phyloP scores from a whole-genome alignment of 2,329 filamentous ascomycete genomes.

The Beauveria australis region DNA sequence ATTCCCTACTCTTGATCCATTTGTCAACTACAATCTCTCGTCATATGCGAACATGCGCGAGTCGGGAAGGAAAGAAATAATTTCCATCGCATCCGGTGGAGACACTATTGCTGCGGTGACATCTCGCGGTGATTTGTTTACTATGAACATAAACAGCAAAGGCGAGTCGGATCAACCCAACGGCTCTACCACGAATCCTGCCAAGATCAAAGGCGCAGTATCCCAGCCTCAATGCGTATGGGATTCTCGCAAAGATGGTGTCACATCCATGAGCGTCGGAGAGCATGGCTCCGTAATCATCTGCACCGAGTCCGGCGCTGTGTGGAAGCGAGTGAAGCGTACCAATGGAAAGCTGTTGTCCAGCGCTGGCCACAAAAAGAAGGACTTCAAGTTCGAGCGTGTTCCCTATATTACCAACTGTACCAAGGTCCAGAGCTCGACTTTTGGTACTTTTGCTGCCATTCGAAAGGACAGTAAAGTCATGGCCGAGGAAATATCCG shows the following conservation, averaged over 20 bases:
- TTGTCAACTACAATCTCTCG: slow-evolving; percentile 62
- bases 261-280: slow-evolving; percentile 77
- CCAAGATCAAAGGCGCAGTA: slow-evolving; percentile 78
- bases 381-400: slow-evolving; percentile 92
- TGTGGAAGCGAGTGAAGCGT: slow-evolving; percentile 82
- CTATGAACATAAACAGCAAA: slow-evolving; percentile 65
- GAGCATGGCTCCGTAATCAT: slow-evolving; percentile 94
- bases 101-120: slow-evolving; percentile 89
- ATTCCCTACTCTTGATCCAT: slow-evolving; percentile 66
- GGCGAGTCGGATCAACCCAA: slow-evolving; percentile 50
- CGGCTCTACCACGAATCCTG: slow-evolving; percentile 82
- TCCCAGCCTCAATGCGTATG: slow-evolving; percentile 75
- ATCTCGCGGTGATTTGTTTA: slow-evolving; percentile 78
- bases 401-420: slow-evolving; percentile 83
- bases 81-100: slow-evolving; percentile 72
- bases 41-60: slow-evolving; percentile 42
- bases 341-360: slow-evolving; percentile 66
- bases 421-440: slow-evolving; percentile 74
- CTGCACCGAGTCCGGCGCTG: slow-evolving; percentile 83
- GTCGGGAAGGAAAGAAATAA: slow-evolving; percentile 61
- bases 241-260: slow-evolving; percentile 81
- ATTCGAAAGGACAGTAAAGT: slow-evolving; percentile 79
- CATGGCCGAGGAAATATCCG: slow-evolving; percentile 60
- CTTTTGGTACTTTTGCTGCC: slow-evolving; percentile 83
- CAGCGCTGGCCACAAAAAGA: slow-evolving; percentile 53